Conservation (phyloP, 129 eudicot genomes). For the Artemisia argyi region DNA sequence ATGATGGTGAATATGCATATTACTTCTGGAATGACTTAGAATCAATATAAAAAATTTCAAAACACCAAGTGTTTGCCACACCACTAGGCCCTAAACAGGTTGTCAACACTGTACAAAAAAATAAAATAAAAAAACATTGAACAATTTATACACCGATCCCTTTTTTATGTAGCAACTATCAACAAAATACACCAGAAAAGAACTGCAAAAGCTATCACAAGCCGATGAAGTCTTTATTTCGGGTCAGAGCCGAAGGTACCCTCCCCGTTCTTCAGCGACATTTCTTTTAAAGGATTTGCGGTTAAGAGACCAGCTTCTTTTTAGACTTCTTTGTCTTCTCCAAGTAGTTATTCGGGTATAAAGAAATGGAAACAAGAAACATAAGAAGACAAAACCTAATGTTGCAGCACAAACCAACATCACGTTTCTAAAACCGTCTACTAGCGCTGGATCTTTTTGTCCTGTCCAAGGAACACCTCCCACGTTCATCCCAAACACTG, state of each 20-base stretch:
- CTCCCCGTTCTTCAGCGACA: slow-evolving; percentile 41
- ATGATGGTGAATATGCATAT: neutral
- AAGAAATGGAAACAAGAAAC: slow-evolving; percentile 68
- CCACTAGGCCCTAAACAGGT: neutral
- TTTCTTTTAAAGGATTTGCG: slow-evolving; percentile 54
- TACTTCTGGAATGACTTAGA: neutral
- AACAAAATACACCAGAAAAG: neutral
- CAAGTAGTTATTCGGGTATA: slow-evolving; percentile 57
- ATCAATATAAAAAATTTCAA: neutral
- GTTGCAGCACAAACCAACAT: slow-evolving; percentile 65
- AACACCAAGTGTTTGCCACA: slow-evolving; percentile 2
- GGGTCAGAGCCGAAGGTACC: slow-evolving; percentile 66
- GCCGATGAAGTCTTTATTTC: slow-evolving; percentile 10
- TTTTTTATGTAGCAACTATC: neutral
- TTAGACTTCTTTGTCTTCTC: slow-evolving; percentile 52
- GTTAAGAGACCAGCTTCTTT: slow-evolving; percentile 61
- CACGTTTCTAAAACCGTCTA: slow-evolving; percentile 82
- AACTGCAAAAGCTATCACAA: neutral
- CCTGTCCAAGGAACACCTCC: slow-evolving; percentile 98
- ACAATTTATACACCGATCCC: neutral
- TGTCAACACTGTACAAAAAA: neutral
- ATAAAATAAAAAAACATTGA: neutral
- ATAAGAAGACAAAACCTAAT: slow-evolving; percentile 58
- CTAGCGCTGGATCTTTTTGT: slow-evolving; percentile 64
- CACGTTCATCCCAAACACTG: slow-evolving; percentile 98